Conservation (phyloP, 2,329 filamentous ascomycete genomes). For the Phaeosphaeriaceae sp. region DNA sequence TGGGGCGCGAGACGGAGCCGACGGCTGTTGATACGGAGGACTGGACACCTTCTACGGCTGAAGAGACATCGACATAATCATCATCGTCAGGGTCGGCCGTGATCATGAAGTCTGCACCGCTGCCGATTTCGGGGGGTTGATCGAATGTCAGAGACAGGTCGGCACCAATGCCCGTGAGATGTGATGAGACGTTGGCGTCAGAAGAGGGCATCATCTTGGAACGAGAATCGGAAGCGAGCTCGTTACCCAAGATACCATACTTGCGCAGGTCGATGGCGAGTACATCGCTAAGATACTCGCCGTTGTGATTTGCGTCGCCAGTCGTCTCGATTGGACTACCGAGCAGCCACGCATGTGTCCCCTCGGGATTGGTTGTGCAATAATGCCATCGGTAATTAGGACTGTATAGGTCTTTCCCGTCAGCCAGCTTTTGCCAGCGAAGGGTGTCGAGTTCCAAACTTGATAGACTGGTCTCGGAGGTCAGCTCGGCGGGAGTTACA, state of each 20-base stretch:
- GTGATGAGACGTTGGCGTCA: constrained; percentile 60
- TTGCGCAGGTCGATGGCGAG: constrained; percentile 91
- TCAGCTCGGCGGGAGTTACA: constrained; percentile 88
- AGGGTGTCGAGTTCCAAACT: constrained; percentile 85
- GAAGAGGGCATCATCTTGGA: constrained; percentile 55
- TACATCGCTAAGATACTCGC: constrained; percentile 93
- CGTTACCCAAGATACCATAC: constrained; percentile 88
- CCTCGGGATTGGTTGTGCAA: constrained; percentile 92
- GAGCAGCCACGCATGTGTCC: constrained; percentile 96
- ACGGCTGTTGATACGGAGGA: constrained; percentile 48
- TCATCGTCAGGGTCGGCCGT: constrained; percentile 83
- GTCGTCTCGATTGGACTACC: constrained; percentile 81
- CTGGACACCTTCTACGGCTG: constrained; percentile 47
- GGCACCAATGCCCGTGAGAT: constrained; percentile 73
- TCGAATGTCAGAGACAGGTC: constrained; percentile 91
- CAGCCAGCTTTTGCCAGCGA: constrained; percentile 93
- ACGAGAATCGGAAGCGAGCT: constrained; percentile 58
- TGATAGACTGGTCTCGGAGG: constrained; percentile 89
- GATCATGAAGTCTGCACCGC: constrained; percentile 88
- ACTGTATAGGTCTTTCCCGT: constrained; percentile 92
- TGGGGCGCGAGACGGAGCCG: constrained; percentile 70
- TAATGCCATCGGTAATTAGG: constrained; percentile 97
- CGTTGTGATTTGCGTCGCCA: constrained; percentile 72
- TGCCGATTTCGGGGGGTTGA: constrained; percentile 80
- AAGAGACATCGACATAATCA: constrained; percentile 66